Percentiles rank a stretch among this genome's conserved stretches.
phyloP scores from a whole-genome alignment of 257 asterid genomes.

The Catharanthus roseus region DNA sequence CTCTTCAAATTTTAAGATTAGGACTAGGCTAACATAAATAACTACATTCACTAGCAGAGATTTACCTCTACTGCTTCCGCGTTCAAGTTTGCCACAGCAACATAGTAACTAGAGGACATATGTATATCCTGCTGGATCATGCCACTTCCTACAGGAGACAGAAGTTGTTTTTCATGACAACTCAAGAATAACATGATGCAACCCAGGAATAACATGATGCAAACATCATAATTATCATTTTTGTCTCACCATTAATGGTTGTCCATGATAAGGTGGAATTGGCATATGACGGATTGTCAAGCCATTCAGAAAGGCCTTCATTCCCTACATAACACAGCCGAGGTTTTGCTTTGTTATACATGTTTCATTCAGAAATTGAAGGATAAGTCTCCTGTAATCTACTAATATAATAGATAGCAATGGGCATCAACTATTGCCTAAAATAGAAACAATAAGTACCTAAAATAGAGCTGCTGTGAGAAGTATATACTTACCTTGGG shows the following conservation, averaged over 20 bases:
- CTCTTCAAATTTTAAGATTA: neutral
- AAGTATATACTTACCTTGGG: constrained; percentile 47
- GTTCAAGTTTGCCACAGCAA: constrained; percentile 73
- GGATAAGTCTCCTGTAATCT: neutral
- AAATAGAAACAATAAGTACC: neutral
- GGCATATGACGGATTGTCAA: constrained; percentile 64
- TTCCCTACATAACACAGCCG: constrained; percentile 33
- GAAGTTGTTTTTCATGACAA: constrained; percentile 12
- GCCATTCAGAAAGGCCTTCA: constrained; percentile 59
- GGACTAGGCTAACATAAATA: neutral
- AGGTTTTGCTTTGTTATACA: neutral
- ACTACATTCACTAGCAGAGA: constrained; percentile 3
- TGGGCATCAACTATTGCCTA: constrained; percentile 1
- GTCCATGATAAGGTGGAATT: constrained; percentile 53
- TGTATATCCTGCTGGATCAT: constrained; percentile 38
- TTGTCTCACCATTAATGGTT: constrained; percentile 54
- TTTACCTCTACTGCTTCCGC: constrained; percentile 50
- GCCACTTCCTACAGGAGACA: constrained; percentile 59
- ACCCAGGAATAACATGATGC: neutral
- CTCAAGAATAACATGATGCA: constrained; percentile 2
- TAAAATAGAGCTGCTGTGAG: constrained; percentile 11
- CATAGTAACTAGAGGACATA: constrained; percentile 50
- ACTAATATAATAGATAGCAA: neutral
- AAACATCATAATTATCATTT: constrained; percentile 4
- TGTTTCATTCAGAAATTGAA: neutral